Evolutionary conservation across 2,329 filamentous ascomycete genomes (phyloP), one percentile per base, ranked within the genome.

Genomic region (Xylariaceae sp.): DNA sequence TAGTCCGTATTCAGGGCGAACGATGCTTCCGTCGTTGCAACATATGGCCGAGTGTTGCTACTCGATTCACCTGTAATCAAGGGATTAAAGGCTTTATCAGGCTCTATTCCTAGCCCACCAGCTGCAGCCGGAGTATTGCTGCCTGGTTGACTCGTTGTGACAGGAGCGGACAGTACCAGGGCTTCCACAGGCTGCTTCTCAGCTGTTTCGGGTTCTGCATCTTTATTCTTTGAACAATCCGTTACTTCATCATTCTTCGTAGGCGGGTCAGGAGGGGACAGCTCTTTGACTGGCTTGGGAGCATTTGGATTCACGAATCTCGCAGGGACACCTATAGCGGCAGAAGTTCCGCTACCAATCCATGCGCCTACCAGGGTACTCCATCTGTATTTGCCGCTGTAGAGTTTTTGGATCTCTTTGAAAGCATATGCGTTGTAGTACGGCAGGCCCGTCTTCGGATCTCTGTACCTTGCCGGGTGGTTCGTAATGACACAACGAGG

Each of bases 351-450:
- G 63, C 81, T 83, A 0, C 94, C 94, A 4, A 94, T 88, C 83
- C 93, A 99, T 14, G 88, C 90, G 5, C 91, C 92, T 26, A 96
- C 75, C 65, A 95, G 79, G 26, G 80, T 81, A 71, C 92, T 96
- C 90, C 91, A 99, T 56, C 85, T 85, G 72, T 92, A 93, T 40
- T 91, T 87, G 39, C 91, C 89, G 1, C 80, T 83, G 49, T 85
- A 76, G 12, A 96, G 81, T 53, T 88, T 85, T 67, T 91, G 88
- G 41, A 98, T 89, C 72, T 96, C 87, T 66, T 86, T 86, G 75
- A 92, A 97, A 0, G 92, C 93, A 61, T 88, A 84, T 39, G 86
- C 79, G 71, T 94, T 94, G 62, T 86, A 83, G 74, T 94, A 99
- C 1, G 88, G 86, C 14, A 98, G 81, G 0, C 91, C 90, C 0